Conservation (phyloP, 345 rosid species). For the Psidium guajava region DNA sequence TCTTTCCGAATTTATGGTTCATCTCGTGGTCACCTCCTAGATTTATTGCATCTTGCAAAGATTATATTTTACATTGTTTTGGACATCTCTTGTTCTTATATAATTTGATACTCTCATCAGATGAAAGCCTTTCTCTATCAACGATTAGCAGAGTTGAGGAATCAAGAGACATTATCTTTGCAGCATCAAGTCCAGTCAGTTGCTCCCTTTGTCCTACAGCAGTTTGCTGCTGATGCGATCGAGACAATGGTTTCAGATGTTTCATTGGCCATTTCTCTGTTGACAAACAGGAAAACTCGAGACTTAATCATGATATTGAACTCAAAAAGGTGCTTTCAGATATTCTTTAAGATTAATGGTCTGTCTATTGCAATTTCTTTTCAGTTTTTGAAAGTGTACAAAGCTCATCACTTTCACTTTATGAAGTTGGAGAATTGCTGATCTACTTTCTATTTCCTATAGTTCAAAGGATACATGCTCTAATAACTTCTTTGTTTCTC, state of each 20-base stretch:
- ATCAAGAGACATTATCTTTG: slow-evolving; percentile 70
- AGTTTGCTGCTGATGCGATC: slow-evolving; percentile 66
- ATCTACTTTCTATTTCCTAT: not conserved
- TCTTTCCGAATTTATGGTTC: not conserved
- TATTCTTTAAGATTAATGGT: not conserved
- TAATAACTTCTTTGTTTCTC: not conserved
- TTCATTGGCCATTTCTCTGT: slow-evolving; percentile 53
- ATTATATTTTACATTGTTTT: not conserved
- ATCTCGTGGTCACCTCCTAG: not conserved
- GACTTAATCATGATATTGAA: slow-evolving; percentile 89
- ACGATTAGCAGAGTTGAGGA: slow-evolving; percentile 60
- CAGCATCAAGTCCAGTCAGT: slow-evolving; percentile 91
- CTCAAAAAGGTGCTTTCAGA: slow-evolving; percentile 64
- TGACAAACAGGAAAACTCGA: slow-evolving; percentile 74
- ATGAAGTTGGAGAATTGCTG: not conserved
- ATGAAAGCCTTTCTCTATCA: slow-evolving; percentile 79
- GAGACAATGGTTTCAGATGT: slow-evolving; percentile 59
- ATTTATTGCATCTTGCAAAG: not conserved
- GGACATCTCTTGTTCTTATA: not conserved
- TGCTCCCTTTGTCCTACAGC: slow-evolving; percentile 86
- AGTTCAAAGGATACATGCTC: not conserved
- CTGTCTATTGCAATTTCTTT: not conserved
- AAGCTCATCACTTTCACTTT: not conserved
- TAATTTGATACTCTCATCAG: slow-evolving; percentile 22
- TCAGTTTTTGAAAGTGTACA: not conserved